Evolutionary conservation across 2,329 filamentous ascomycete genomes (phyloP).

Genomic region (Remersonia thermophila): DNA sequence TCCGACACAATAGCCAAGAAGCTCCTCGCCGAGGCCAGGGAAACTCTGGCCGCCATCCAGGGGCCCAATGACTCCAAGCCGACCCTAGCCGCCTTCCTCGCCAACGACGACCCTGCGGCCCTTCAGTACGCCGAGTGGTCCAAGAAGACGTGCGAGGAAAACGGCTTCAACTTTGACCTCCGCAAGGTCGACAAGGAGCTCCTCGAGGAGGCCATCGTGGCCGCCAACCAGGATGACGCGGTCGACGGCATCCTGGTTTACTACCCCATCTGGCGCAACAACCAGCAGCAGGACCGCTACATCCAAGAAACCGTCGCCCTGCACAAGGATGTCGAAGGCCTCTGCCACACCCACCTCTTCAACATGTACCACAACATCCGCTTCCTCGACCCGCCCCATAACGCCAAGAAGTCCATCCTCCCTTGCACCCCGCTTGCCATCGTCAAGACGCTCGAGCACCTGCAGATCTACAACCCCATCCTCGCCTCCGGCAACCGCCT

Average conservation of each 20-base stretch:
- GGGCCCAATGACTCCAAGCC: slow-evolving; percentile 46
- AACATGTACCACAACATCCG: slow-evolving; percentile 99
- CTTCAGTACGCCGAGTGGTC: slow-evolving; percentile 95
- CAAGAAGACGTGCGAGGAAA: slow-evolving; percentile 88
- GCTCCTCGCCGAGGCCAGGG: slow-evolving; percentile 64
- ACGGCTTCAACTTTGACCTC: slow-evolving; percentile 84
- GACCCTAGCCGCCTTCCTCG: slow-evolving; percentile 79
- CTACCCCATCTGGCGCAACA: slow-evolving; percentile 82
- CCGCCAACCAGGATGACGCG: slow-evolving; percentile 63
- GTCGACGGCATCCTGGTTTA: slow-evolving; percentile 94
- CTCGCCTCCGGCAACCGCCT: slow-evolving; percentile 85
- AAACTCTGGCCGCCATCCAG: slow-evolving; percentile 60
- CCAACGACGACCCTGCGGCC: slow-evolving; percentile 82
- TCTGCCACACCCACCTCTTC: slow-evolving; percentile 87
- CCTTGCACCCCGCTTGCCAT: slow-evolving; percentile 93
- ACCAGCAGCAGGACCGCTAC: slow-evolving; percentile 81
- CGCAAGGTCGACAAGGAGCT: slow-evolving; percentile 73
- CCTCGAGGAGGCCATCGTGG: slow-evolving; percentile 78
- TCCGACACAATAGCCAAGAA: slow-evolving; percentile 77
- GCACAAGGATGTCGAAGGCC: slow-evolving; percentile 87
- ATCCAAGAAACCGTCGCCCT: slow-evolving; percentile 88
- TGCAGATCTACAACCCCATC: slow-evolving; percentile 94
- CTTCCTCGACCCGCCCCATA: slow-evolving; percentile 69
- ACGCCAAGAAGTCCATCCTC: slow-evolving; percentile 77
- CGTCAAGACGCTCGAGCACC: slow-evolving; percentile 91